These are phyloP conservation scores for Canna indica DNA, from an alignment of 176 grass and related monocot species.

Conservation along the genomic window DNA sequence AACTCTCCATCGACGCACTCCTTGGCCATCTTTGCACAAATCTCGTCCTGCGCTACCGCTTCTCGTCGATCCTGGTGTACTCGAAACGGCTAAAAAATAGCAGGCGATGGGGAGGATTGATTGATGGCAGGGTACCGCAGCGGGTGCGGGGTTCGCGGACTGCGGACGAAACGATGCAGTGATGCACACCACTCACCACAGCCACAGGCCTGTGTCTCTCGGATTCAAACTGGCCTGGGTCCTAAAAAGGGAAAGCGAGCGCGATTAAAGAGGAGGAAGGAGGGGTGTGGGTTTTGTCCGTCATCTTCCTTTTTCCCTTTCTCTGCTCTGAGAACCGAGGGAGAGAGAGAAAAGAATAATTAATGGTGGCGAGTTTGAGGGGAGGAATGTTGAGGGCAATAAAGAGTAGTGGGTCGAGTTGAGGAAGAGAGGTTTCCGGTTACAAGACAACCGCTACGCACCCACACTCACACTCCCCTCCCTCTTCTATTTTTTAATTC, in stretches of 20 bases:
- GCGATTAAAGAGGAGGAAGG: not conserved
- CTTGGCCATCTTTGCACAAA: constrained; percentile 6
- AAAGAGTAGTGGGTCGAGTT: not conserved
- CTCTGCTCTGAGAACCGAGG: not conserved
- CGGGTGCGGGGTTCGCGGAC: not conserved
- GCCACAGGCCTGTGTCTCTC: not conserved
- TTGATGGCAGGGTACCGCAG: not conserved
- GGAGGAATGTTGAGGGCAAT: not conserved
- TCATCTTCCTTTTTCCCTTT: not conserved
- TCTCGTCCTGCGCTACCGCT: not conserved
- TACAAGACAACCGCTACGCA: not conserved
- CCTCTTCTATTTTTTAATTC: no score
- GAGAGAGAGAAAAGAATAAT: not conserved
- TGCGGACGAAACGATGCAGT: constrained; percentile 1
- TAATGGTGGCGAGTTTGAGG: not conserved
- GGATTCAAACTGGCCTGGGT: not conserved
- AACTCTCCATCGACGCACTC: constrained; percentile 8
- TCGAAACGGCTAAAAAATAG: not conserved
- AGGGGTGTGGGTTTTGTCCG: not conserved
- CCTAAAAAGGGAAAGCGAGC: not conserved
- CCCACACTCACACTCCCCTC: not conserved
- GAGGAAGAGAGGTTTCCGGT: not conserved
- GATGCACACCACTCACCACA: not conserved
- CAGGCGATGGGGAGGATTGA: not conserved
- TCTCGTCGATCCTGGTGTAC: not conserved